Evolutionary conservation across 2,329 filamentous ascomycete genomes (phyloP), one percentile per base, ranked within the genome.

Genomic region (Incumbomyces delicatus): DNA sequence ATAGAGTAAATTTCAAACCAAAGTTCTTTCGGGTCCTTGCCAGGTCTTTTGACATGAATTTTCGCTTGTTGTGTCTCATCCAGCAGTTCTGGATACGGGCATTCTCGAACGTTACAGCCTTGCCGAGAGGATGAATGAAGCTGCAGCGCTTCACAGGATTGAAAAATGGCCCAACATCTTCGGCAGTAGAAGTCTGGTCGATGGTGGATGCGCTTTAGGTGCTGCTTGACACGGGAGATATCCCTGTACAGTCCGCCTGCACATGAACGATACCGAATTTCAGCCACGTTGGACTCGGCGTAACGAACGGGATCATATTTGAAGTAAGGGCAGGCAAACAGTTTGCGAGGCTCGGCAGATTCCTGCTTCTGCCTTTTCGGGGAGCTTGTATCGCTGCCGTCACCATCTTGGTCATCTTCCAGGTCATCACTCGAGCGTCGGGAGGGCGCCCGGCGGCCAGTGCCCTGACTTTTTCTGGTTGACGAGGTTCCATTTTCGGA

Each of bases 141-240:
- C 11, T 54, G 46, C 22, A 56, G 40, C 20, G 48, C 36, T 10
- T 53, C 53, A 8, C 46, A 49, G 13, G 34, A 20, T 3, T 50
- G 41, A 29, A 57, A 57, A 13, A 39, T 41, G 13, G 39, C 43
- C 33, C 46, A 57, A 35, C 55, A 57, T 8, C 50, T 44, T 16
- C 33, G 32, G 33, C 55, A 57, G 20, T 46, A 41, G 27, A 33
- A 40, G 12, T 41, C 44, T 12, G 44, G 44, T 2, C 29, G 17
- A 22, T 53, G 49, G 41, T 57, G 55, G n/a, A 57, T 50, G 12
- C 55, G 53, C 29, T 56, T 54, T 6, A 57, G 46, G 44, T 57
- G 55, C 36, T 57, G 55, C 46, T 57, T 57, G 17, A 57, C 49
- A 18, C 55, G 48, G 31, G 55, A 56, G 18, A 55, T 53, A 38